Evolutionary conservation across 805 yeast species (phyloP).

Genomic region (Candida railenensis): DNA sequence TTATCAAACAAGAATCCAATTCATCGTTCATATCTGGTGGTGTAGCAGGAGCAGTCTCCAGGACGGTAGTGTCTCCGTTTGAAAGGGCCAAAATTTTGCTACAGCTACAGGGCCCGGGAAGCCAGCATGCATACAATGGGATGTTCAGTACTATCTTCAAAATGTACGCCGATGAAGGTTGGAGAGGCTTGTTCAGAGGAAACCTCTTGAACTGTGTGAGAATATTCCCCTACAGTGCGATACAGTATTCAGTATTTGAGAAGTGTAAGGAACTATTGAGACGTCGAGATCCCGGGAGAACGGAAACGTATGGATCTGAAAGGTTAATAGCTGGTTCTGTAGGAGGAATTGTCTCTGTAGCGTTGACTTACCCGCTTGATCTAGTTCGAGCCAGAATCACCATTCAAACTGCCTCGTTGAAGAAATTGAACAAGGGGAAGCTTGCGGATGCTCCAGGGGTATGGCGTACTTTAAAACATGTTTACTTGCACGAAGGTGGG

Average conservation of each 20-base stretch:
- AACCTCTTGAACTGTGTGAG: constrained; percentile 87
- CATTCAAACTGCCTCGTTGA: constrained; percentile 74
- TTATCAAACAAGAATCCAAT: constrained; percentile 48
- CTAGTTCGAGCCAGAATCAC: constrained; percentile 86
- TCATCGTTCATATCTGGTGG: constrained; percentile 75
- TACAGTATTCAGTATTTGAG: constrained; percentile 87
- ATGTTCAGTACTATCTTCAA: constrained; percentile 69
- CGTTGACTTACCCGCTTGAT: constrained; percentile 89
- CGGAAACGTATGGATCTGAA: constrained; percentile 48
- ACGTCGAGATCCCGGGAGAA: constrained; percentile 13
- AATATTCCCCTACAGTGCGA: constrained; percentile 91
- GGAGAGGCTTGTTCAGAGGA: constrained; percentile 85
- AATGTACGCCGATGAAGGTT: constrained; percentile 90
- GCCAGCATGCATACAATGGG: constrained; percentile 57
- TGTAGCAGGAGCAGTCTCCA: constrained; percentile 71
- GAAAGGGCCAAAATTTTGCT: constrained; percentile 90
- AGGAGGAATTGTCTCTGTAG: constrained; percentile 79
- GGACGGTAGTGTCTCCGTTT: constrained; percentile 93
- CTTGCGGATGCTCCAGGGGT: constrained; percentile 70
- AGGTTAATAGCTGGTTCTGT: constrained; percentile 74
- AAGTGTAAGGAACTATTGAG: constrained; percentile 42
- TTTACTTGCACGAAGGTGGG: constrained; percentile 82
- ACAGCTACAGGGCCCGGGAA: constrained; percentile 76
- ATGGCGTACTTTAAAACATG: constrained; percentile 50
- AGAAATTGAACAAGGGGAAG: constrained; percentile 47